These are phyloP conservation scores for Lachnellula subtilissima DNA, from an alignment of 2,329 filamentous ascomycete species.

Conservation along the genomic window DNA sequence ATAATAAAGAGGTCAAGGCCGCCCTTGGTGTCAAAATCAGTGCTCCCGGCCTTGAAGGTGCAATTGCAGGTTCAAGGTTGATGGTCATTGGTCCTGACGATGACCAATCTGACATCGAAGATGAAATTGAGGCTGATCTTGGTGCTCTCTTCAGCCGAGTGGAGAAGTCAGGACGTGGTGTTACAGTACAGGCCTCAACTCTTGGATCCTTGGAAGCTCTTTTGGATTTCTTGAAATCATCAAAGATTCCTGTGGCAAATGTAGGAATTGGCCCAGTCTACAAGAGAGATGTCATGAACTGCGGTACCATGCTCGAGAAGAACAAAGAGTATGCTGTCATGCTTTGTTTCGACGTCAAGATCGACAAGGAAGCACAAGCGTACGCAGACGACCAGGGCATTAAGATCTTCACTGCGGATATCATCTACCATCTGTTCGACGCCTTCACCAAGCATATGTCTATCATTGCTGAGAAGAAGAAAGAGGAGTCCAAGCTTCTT, in stretches of 20 bases:
- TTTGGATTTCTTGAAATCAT: constrained; percentile 90
- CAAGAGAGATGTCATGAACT: constrained; percentile 95
- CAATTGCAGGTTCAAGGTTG: constrained; percentile 92
- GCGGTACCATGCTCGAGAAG: constrained; percentile 95
- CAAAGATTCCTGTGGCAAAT: constrained; percentile 96
- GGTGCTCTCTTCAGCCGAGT: constrained; percentile 88
- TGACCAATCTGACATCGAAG: constrained; percentile 93
- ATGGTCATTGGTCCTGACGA: constrained; percentile 93
- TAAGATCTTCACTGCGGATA: constrained; percentile 97
- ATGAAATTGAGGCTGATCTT: constrained; percentile 93
- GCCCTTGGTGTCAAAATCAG: constrained; percentile 98
- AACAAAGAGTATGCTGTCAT: constrained; percentile 94
- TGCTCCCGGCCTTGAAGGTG: constrained; percentile 89
- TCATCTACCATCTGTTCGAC: constrained; percentile 98
- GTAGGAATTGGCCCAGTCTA: constrained; percentile 96
- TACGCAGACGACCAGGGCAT: constrained; percentile 93
- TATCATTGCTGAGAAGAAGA: constrained; percentile 79
- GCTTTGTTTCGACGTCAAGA: constrained; percentile 99
- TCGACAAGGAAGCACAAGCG: constrained; percentile 88
- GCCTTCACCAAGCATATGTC: constrained; percentile 94
- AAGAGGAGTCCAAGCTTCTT: constrained; percentile 91
- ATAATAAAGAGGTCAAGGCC: constrained; percentile 99
- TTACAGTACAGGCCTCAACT: constrained; percentile 94
- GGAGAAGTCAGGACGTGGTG: constrained; percentile 86
- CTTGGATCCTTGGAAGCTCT: constrained; percentile 94